Evolutionary conservation across 2,329 filamentous ascomycete species (phyloP).

Genomic region (Xylaria hypoxylon): DNA sequence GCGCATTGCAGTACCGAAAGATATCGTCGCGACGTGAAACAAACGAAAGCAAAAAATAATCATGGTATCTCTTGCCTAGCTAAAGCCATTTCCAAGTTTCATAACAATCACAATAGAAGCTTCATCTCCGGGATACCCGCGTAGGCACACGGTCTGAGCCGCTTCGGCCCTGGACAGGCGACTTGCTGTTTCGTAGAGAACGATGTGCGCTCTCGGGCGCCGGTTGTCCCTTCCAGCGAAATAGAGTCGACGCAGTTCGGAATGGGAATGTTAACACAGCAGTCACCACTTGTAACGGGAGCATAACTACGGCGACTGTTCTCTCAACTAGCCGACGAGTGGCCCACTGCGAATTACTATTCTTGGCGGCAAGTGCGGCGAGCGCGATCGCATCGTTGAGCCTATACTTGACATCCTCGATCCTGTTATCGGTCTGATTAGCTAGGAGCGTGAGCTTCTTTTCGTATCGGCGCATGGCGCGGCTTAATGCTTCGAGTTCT

Average conservation of each 20-base stretch:
- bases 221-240: conserved; percentile 49
- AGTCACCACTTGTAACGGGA: conserved; percentile 58
- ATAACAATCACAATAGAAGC: background rate
- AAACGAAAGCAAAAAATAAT: conserved; percentile 2
- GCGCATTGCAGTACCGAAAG: background rate
- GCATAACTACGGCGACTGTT: conserved; percentile 51
- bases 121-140: conserved; percentile 45
- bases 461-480: conserved; percentile 90
- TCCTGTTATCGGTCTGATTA: conserved; percentile 79
- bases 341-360: conserved; percentile 55
- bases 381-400: conserved; percentile 82
- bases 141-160: conserved; percentile 46
- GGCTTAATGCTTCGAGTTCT: conserved; percentile 87
- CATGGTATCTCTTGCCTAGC: conserved; percentile 20
- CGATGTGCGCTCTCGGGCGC: conserved; percentile 48
- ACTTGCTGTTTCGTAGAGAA: conserved; percentile 40
- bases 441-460: conserved; percentile 83
- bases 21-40: background rate
- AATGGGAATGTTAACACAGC: conserved; percentile 59
- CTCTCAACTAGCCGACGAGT: conserved; percentile 55
- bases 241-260: conserved; percentile 52
- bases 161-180: conserved; percentile 35
- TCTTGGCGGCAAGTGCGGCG: conserved; percentile 78
- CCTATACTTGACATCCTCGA: conserved; percentile 76
- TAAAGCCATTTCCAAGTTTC: background rate